phyloP scores from a whole-genome alignment of 1,284 basidiomycete species.

The Cystobasidiaceae sp. region DNA sequence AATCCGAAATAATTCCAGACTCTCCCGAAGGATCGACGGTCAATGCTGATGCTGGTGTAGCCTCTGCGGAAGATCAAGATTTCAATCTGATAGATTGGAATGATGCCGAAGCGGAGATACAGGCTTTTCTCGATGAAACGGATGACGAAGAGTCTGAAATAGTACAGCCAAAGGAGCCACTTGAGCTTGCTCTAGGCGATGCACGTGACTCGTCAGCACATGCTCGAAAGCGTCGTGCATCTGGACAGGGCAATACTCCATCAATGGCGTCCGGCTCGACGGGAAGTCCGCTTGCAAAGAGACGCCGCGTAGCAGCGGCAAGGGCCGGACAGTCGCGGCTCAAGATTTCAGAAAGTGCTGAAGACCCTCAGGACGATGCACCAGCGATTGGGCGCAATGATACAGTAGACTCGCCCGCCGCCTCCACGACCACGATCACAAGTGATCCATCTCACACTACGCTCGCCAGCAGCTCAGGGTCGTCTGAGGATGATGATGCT shows the following conservation, averaged over 20 bases:
- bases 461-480: not conserved
- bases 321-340: slow-evolving; percentile 20
- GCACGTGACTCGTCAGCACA: no score
- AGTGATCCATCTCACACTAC: not conserved
- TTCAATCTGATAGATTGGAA: slow-evolving; percentile 62
- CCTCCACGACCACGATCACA: not conserved
- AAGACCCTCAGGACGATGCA: not conserved
- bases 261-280: no score
- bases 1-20: not conserved
- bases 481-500: slow-evolving; percentile 14
- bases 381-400: not conserved
- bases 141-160: slow-evolving; percentile 53
- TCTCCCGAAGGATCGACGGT: slow-evolving; percentile 16
- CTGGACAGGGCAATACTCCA: no score
- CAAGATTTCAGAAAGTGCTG: slow-evolving; percentile 14
- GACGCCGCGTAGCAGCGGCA: slow-evolving; percentile 17
- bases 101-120: slow-evolving; percentile 76
- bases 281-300: slow-evolving; percentile 24
- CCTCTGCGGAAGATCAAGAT: slow-evolving; percentile 38
- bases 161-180: no score
- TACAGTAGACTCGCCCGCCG: not conserved
- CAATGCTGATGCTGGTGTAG: slow-evolving; percentile 7
- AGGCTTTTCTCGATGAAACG: slow-evolving; percentile 73
- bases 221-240: no score
- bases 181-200: no score